phyloP scores from a whole-genome alignment of 2,329 filamentous ascomycete species.

The Pseudogymnoascus sp. region DNA sequence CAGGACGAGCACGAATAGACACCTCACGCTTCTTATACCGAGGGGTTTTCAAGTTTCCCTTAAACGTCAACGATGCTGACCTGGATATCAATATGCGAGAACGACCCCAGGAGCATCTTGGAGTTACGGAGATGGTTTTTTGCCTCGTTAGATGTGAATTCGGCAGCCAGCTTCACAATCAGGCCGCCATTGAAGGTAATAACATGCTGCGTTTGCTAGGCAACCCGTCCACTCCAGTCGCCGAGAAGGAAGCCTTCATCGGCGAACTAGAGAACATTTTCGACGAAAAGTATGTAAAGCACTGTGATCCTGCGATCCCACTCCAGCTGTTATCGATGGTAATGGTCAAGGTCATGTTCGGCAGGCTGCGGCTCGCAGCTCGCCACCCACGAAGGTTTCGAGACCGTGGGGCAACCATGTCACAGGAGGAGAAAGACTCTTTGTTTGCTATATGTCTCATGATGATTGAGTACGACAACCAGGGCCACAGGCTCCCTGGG shows the following conservation, averaged over 20 bases:
- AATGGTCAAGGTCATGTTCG: conserved; percentile 23
- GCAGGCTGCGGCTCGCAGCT: conserved; percentile 26
- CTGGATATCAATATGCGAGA: conserved; percentile 36
- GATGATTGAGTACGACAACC: conserved; percentile 29
- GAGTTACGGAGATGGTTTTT: conserved; percentile 38
- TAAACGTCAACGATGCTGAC: conserved; percentile 45
- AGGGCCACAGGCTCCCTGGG: conserved; percentile 23
- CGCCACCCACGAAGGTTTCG: conserved; percentile 26
- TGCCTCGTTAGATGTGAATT: conserved; percentile 28
- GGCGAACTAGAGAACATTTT: conserved; percentile 26
- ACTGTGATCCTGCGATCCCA: conserved; percentile 34
- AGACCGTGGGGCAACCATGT: conserved; percentile 24
- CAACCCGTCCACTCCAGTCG: not conserved
- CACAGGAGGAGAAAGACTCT: conserved; percentile 26
- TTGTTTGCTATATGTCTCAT: conserved; percentile 29
- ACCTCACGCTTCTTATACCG: conserved; percentile 34
- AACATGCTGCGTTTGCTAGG: not conserved
- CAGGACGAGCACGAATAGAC: conserved; percentile 44
- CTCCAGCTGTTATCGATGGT: conserved; percentile 27
- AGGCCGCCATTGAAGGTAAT: not conserved
- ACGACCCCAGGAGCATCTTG: conserved; percentile 31
- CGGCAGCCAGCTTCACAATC: conserved; percentile 12
- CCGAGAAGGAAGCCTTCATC: conserved; percentile 22
- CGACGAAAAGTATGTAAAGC: conserved; percentile 33
- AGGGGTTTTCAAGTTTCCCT: conserved; percentile 40